A percentile compares a stretch with the other conserved stretches of the same genome.
phyloP scores from a whole-genome alignment of 345 rosid species.

The Syzygium aromaticum region DNA sequence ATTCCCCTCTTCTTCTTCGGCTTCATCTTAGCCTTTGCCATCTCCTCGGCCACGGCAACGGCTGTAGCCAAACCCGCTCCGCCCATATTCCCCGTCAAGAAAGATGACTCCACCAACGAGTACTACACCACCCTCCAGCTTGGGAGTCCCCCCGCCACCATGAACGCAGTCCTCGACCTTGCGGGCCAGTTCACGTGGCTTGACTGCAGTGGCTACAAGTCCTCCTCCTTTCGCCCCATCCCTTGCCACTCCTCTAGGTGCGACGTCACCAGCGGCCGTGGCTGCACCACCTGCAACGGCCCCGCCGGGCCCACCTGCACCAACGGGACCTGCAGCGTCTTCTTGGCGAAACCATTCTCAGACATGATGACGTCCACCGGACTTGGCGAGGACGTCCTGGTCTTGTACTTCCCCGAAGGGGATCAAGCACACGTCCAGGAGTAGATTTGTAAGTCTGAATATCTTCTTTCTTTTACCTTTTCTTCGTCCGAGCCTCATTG shows the following conservation, averaged over 20 bases:
- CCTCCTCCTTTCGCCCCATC: slow-evolving; percentile 25
- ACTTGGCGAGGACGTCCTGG: slow-evolving; percentile 14
- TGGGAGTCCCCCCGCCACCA: slow-evolving; percentile 4
- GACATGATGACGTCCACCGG: not conserved
- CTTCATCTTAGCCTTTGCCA: not conserved
- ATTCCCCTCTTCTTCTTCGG: not conserved
- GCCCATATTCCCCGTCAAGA: slow-evolving; percentile 24
- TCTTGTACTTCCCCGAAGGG: slow-evolving; percentile 15
- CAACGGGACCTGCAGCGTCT: slow-evolving; percentile 22
- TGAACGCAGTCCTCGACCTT: slow-evolving; percentile 19
- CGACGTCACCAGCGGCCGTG: not conserved
- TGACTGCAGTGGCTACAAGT: slow-evolving; percentile 21
- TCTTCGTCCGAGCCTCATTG: not conserved
- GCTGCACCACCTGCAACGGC: not conserved
- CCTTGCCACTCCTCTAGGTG: slow-evolving; percentile 23
- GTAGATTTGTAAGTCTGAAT: not conserved
- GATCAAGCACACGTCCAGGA: not conserved
- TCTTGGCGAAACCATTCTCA: slow-evolving; percentile 12
- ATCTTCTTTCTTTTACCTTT: not conserved
- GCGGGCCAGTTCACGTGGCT: slow-evolving; percentile 32
- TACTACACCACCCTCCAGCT: slow-evolving; percentile 24
- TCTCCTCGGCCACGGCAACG: not conserved
- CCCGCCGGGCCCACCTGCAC: slow-evolving; percentile 16
- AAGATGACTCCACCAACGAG: slow-evolving; percentile 27
- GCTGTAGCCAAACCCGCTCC: not conserved